A percentile compares a stretch with the other conserved stretches of the same genome.
These are phyloP conservation scores for Anthracocystis setariae DNA, from an alignment of 1,284 basidiomycete species.

Conservation along the genomic window DNA sequence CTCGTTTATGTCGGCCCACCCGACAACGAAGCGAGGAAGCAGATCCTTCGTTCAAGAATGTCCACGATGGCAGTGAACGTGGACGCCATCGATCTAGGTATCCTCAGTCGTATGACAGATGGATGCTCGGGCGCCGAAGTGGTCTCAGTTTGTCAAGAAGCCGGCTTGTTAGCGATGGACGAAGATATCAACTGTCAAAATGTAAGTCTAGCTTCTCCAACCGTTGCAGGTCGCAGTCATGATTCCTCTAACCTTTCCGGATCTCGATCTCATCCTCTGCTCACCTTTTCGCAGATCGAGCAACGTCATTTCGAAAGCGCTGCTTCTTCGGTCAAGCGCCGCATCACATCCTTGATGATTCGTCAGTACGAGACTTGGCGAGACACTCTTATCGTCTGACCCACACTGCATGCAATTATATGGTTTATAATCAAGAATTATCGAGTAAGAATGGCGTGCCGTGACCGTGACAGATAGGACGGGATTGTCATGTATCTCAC, in stretches of 20 bases:
- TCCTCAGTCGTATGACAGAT: constrained; percentile 77
- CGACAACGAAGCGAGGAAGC: constrained; percentile 78
- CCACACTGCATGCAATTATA: neutral
- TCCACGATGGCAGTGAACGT: constrained; percentile 80
- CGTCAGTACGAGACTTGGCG: constrained; percentile 53
- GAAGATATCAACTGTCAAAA: constrained; percentile 79
- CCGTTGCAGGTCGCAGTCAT: neutral
- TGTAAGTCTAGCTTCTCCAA: constrained; percentile 71
- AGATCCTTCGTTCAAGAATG: constrained; percentile 84
- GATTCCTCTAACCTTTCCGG: neutral
- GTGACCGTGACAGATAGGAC: too few relatives aligned
- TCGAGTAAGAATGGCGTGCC: too few relatives aligned
- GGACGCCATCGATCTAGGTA: constrained; percentile 75
- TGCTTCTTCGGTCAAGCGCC: constrained; percentile 77
- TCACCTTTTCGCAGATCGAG: constrained; percentile 74
- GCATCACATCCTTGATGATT: constrained; percentile 84
- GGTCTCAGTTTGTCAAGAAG: constrained; percentile 91
- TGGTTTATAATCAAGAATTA: too few relatives aligned
- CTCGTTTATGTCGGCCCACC: constrained; percentile 95
- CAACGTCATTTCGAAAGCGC: constrained; percentile 80
- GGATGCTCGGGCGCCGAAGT: constrained; percentile 98
- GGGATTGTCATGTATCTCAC: too few relatives aligned
- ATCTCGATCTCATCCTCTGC: neutral
- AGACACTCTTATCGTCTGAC: constrained; percentile 45
- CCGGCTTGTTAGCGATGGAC: constrained; percentile 89